These are phyloP conservation scores for Arachis hypogaea DNA, from an alignment of 306 rosid genomes.

Conservation along the genomic window DNA sequence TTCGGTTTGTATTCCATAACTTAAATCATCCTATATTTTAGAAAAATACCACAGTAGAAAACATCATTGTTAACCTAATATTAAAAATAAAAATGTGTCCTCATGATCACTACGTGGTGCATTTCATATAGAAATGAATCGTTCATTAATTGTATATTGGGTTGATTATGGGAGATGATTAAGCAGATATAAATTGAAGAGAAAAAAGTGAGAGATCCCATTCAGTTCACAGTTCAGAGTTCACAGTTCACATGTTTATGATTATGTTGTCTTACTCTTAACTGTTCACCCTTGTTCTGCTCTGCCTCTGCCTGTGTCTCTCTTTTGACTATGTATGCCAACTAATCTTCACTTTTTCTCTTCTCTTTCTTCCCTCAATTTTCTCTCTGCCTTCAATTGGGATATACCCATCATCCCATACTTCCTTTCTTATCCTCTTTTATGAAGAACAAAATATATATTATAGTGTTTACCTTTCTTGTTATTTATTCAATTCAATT, in stretches of 20 bases:
- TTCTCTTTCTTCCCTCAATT: background rate
- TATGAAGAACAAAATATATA: too few species aligned
- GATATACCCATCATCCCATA: background rate
- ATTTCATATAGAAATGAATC: too few species aligned
- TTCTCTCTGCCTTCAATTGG: constrained; percentile 9
- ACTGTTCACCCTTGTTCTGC: constrained; percentile 18
- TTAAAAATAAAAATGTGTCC: too few species aligned
- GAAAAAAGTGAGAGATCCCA: background rate
- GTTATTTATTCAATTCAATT: background rate
- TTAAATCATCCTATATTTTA: too few species aligned
- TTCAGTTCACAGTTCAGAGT: background rate
- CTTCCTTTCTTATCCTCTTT: background rate
- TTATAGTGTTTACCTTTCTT: too few species aligned
- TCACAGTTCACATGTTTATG: constrained; percentile 16
- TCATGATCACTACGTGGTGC: too few species aligned
- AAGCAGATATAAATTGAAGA: too few species aligned
- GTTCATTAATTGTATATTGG: too few species aligned
- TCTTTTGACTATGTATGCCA: background rate
- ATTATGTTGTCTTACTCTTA: background rate
- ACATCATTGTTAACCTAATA: too few species aligned
- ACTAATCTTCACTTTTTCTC: background rate
- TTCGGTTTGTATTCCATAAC: too few species aligned
- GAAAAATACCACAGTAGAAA: too few species aligned
- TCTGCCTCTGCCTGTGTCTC: background rate
- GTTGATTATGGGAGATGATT: too few species aligned